Percentiles rank a stretch among this genome's conserved stretches.
phyloP scores from a whole-genome alignment of 1,284 basidiomycete species.

The Ustilago loliicola region DNA sequence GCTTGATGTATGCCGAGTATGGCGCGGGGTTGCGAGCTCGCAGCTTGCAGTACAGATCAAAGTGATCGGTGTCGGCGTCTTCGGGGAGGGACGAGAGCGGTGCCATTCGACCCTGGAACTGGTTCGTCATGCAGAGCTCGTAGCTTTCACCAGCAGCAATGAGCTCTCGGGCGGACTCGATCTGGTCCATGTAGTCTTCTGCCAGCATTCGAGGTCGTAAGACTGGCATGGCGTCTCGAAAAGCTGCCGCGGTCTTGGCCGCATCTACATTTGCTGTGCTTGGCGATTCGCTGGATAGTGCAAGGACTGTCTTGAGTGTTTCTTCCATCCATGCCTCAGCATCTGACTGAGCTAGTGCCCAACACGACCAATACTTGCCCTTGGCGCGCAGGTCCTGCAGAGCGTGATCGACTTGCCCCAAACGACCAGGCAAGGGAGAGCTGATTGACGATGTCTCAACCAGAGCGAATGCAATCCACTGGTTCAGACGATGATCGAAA shows the following conservation, averaged over 20 bases:
- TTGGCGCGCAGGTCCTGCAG: conserved; percentile 20
- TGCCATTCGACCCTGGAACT: conserved; percentile 71
- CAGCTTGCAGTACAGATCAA: conserved; percentile 60
- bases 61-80: conserved; percentile 48
- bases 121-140: conserved; percentile 92
- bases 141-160: conserved; percentile 92
- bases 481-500: conserved; percentile 66
- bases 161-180: conserved; percentile 80
- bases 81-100: conserved; percentile 20
- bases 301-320: background rate
- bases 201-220: conserved; percentile 48
- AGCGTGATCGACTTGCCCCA: conserved; percentile 16
- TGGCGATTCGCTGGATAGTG: conserved; percentile 1
- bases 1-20: conserved; percentile 84
- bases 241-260: conserved; percentile 28
- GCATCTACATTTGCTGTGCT: background rate
- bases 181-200: conserved; percentile 79
- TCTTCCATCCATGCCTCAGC: conserved; percentile 38
- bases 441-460: conserved; percentile 1
- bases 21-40: conserved; percentile 87
- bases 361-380: conserved; percentile 26
- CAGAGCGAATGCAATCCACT: conserved; percentile 72
- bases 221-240: conserved; percentile 39
- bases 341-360: conserved; percentile 15
- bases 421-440: background rate